Base-by-base conservation (phyloP, 176 grass and related monocot genomes). In the Hyparrhenia diplandra region DNA sequence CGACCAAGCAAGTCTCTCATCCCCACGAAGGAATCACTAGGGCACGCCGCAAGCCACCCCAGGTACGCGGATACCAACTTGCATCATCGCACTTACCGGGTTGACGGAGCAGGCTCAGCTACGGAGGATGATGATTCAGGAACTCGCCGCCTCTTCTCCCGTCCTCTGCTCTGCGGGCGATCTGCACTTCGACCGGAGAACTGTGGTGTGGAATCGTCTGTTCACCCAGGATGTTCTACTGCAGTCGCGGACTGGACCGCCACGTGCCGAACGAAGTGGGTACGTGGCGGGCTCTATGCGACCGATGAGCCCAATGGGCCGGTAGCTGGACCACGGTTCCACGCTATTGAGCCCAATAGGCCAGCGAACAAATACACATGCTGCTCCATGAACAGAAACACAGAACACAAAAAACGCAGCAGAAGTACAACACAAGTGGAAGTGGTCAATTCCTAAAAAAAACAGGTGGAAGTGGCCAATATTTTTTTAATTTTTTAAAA, bases 191-290 rank as follows among this genome's bases (percentile, higher is more conserved):
- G 29, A 21, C 54, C 5, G 18, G 30, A 6, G 69, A 8, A 25
- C n/a, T n/a, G n/a, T n/a, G n/a, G 10, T 13, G 8, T 17, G 36
- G 58, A 64, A n/a, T 62, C 8, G 27, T 57, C 6, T 40, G 31
- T 20, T n/a, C 24, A 7, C 45, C 61, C 42, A 24, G 76, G 42
- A 35, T 41, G 55, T 25, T 29, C 36, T 12, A 21, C 12, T 4
- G 21, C 31, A 35, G 62, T 3, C 37, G 7, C 2, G 39, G 52
- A 13, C 5, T 8, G 21, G 43, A 23, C 8, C 7, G 61, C 47
- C 63, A 75, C 87, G 71, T 85, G 77, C 75, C 3, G 41, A 64
- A 14, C 23, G 20, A 28, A 43, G 41, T 37, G 25, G 40, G 69
- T 49, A 84, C 86, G 67, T 58, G 54, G 52, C 52, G 78, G 43